These are phyloP conservation scores for Yamadazyma aaseri DNA, from an alignment of 1,139 yeast genomes.

Conservation along the genomic window DNA sequence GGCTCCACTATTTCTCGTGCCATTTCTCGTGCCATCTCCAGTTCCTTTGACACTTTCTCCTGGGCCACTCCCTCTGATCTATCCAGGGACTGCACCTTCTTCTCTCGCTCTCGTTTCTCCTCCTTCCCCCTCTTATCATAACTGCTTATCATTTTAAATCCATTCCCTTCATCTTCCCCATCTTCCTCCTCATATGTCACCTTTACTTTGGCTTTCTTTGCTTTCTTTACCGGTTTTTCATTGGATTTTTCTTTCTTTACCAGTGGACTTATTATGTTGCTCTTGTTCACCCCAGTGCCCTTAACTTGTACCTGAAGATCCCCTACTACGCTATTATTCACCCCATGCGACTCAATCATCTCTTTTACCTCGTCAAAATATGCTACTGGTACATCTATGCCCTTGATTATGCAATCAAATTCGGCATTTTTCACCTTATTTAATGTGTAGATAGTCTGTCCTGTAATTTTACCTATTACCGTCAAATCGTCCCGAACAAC, in stretches of 20 bases:
- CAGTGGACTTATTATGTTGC: no score
- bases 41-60: no score
- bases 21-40: no score
- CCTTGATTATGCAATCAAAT: conserved; percentile 39
- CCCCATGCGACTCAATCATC: no score
- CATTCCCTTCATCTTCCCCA: conserved; percentile 32
- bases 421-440: conserved; percentile 54
- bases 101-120: background rate
- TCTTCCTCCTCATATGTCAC: conserved; percentile 26
- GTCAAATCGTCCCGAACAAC: conserved; percentile 49
- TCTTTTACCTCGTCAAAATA: conserved; percentile 9
- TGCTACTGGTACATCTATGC: conserved; percentile 26
- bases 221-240: conserved; percentile 14
- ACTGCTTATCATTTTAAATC: conserved; percentile 49
- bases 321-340: no score
- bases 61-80: no score
- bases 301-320: no score
- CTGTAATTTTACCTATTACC: conserved; percentile 62
- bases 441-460: conserved; percentile 56
- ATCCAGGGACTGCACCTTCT: no score
- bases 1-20: no score
- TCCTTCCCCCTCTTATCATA: conserved; percentile 25
- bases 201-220: conserved; percentile 20
- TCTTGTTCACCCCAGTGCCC: no score
- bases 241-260: background rate